Evolutionary conservation across 2,329 filamentous ascomycete species (phyloP), one percentile per base, ranked within the genome.

Genomic region (Cordyceps pruinosa): DNA sequence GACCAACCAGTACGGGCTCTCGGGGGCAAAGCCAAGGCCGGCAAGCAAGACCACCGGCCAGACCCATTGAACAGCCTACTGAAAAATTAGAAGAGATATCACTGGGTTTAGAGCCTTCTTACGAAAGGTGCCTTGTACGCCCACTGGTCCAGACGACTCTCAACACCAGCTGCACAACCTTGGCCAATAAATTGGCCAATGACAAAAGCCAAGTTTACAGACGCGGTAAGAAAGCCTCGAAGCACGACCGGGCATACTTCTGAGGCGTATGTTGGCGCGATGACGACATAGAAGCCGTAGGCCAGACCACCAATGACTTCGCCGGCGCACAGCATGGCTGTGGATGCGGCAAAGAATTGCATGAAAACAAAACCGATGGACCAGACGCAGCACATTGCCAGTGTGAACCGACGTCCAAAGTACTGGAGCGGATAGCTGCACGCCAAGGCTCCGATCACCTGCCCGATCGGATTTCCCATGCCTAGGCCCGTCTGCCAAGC

Each of bases 151-250:
- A 67, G 59, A 10, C 76, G 63, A 21, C 66, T 67, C 42, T 71
- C 67, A 0, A 75, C 73, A 2, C 73, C 74, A 2, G 74, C 72
- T 1, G 75, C 77, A 35, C 78, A 72, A 6, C 72, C 73, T 57
- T 77, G 77, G 5, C 71, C 81, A 2, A 85, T 70, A 5, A 86
- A 73, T 64, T 85, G 82, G 1, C 83, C 83, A 19, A 82, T 82
- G 42, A 84, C 82, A 68, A 84, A 86, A 63, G 81, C 84, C 37
- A 85, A 69, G 62, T 85, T 85, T 57, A 84, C 78, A 58, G 79
- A 85, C 34, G 78, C 78, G 1, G 82, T 85, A 23, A 85, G 69
- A 45, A 81, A 75, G 28, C 79, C 80, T 28, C 83, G 76, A 39
- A 86, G 74, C 1, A 77, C 77, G 30, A 82, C 72, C 2, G 83